Evolutionary conservation across 495 filamentous ascomycete genomes (phyloP), one percentile per base, ranked within the genome.

Genomic region (Daldinia bambusicola): DNA sequence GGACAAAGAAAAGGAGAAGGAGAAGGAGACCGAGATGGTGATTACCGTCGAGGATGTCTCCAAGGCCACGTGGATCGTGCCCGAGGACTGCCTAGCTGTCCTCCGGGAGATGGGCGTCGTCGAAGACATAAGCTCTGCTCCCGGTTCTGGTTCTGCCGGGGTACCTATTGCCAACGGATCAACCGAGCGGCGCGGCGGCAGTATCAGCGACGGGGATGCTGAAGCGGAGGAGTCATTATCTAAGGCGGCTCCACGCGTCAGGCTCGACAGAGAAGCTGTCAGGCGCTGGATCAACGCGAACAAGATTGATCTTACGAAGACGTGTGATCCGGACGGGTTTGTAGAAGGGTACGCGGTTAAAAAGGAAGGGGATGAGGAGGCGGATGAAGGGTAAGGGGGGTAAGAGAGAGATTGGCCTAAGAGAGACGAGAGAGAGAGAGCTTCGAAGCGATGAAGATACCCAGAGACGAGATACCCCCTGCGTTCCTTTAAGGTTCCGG

Each of bases 81-180:
- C 87, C 3, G 94, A 97, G 52, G 94, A 98, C 79, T 90, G 94
- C 32, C 85, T 96, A 41, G 84, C 83, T n/a, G 87, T 93, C 30
- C 82, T 96, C 36, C 88, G 90, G 64, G 89, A 91, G 34, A 92
- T 96, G 91, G 89, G 86, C 6, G 84, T 94, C 36, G 81, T 90
- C 37, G 90, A 92, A 66, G 82, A 87, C n/a, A 85, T 84, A 3
- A 84, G 77, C 0, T 80, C 75, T 9, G 81, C 81, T 0, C 80
- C 82, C 0, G 82, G 77, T 0, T 80, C 75, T 9, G 81, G 81
- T 0, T 80, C 82, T 0, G 81, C 84, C 51, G 83, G 80, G 63
- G 66, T 55, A 61, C 40, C 34, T 66, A 56, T 30, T 66, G 79
- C 57, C 1, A 31, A 5, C 4, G 45, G 55, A 20, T 6, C 32